Evolutionary conservation across 352 stramenopile genomes (phyloP).

Genomic region (Phytophthora multivora): DNA sequence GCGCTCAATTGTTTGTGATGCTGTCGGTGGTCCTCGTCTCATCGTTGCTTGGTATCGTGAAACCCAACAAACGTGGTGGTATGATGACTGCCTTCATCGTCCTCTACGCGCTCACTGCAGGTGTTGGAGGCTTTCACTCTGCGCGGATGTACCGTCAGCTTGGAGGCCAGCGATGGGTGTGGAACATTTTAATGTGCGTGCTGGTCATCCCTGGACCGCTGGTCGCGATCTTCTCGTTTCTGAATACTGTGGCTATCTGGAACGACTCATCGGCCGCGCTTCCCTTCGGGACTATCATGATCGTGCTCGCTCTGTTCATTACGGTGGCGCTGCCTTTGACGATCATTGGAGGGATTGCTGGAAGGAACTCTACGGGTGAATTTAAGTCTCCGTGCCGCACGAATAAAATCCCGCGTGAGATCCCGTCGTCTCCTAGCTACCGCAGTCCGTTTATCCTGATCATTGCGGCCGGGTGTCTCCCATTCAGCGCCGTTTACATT

Average conservation of each 20-base stretch:
- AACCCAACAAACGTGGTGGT: constrained; percentile 92
- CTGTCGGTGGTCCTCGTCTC: constrained; percentile 91
- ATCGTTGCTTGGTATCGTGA: constrained; percentile 92
- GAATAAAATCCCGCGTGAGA: constrained; percentile 95
- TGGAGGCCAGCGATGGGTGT: constrained; percentile 94
- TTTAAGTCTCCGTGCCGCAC: constrained; percentile 96
- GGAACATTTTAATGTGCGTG: constrained; percentile 93
- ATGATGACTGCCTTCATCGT: constrained; percentile 95
- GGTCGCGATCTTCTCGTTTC: constrained; percentile 92
- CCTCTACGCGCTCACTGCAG: constrained; percentile 94
- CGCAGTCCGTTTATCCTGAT: constrained; percentile 85
- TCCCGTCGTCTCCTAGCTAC: constrained; percentile 92
- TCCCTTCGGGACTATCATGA: constrained; percentile 96
- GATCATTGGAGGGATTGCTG: constrained; percentile 94
- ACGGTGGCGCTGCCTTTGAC: constrained; percentile 94
- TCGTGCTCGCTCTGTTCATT: constrained; percentile 92
- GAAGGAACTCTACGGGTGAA: constrained; percentile 89
- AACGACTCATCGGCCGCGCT: constrained; percentile 96
- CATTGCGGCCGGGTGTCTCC: constrained; percentile 94
- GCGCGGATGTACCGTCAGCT: constrained; percentile 95
- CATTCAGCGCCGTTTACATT: constrained; percentile 98
- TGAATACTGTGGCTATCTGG: constrained; percentile 95
- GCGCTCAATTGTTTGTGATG: constrained; percentile 95
- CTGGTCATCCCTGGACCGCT: constrained; percentile 92
- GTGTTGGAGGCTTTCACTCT: constrained; percentile 94